These are phyloP conservation scores for Polytolypa hystricis DNA, from an alignment of 2,329 filamentous ascomycete species.

Conservation along the genomic window DNA sequence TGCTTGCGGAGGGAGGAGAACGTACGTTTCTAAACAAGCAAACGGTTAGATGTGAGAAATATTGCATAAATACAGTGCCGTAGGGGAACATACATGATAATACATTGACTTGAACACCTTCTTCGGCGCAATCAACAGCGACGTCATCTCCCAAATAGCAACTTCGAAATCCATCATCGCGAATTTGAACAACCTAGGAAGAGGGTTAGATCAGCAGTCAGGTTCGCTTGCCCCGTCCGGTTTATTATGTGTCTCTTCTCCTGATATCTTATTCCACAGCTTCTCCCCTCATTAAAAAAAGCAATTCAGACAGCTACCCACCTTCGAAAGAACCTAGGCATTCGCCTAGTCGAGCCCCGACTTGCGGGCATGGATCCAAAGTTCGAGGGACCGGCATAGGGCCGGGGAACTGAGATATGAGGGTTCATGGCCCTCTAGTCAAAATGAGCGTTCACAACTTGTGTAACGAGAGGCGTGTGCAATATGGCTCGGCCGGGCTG, in stretches of 20 bases:
- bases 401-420: constrained; percentile 48
- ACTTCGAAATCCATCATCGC: constrained; percentile 66
- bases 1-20: constrained; percentile 1
- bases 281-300: neutral
- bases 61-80: neutral
- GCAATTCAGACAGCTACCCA: constrained; percentile 15
- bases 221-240: too few relatives aligned
- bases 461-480: too few relatives aligned
- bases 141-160: constrained; percentile 63
- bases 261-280: constrained; percentile 9
- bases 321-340: constrained; percentile 58
- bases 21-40: constrained; percentile 14
- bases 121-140: constrained; percentile 56
- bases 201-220: neutral
- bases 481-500: too few relatives aligned
- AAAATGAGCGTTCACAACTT: too few relatives aligned
- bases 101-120: constrained; percentile 62
- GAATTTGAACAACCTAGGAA: constrained; percentile 55
- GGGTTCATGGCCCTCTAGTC: constrained; percentile 48
- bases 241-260: too few relatives aligned
- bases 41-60: neutral
- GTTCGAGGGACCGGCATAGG: constrained; percentile 42
- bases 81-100: constrained; percentile 46
- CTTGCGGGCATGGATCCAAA: constrained; percentile 42
- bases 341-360: constrained; percentile 43